phyloP scores from a whole-genome alignment of 306 rosid genomes.

The Hippophae tibetana region DNA sequence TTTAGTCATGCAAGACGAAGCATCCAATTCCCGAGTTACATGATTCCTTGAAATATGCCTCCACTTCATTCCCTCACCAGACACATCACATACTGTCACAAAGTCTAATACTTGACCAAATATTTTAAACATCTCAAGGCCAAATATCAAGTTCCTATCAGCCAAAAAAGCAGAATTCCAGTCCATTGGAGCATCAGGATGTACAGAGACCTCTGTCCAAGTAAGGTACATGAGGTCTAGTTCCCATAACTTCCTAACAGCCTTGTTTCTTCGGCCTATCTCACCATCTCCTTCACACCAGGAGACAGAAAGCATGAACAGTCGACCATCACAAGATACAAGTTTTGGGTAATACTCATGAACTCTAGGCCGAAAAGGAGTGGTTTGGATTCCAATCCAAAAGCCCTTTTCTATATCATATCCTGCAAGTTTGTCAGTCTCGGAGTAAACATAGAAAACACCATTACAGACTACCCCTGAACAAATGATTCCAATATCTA shows the following conservation, averaged over 20 bases:
- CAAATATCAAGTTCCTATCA: constrained; percentile 68
- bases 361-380: constrained; percentile 64
- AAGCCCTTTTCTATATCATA: constrained; percentile 72
- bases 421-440: constrained; percentile 78
- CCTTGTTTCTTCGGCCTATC: constrained; percentile 88
- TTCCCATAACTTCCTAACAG: constrained; percentile 93
- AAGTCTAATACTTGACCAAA: constrained; percentile 93
- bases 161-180: constrained; percentile 89
- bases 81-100: constrained; percentile 74
- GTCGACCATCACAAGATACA: constrained; percentile 58
- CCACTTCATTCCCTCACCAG: constrained; percentile 57
- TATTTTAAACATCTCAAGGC: constrained; percentile 97
- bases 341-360: constrained; percentile 87
- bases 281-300: constrained; percentile 99
- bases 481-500: constrained; percentile 66
- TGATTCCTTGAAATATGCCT: constrained; percentile 75
- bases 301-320: constrained; percentile 80
- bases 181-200: constrained; percentile 99
- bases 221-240: constrained; percentile 69
- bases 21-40: constrained; percentile 79
- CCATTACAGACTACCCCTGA: constrained; percentile 84
- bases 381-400: constrained; percentile 72
- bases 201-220: constrained; percentile 83
- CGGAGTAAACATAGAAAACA: constrained; percentile 86
- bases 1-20: constrained; percentile 85